Percentiles rank a stretch among this genome's conserved stretches.
Conservation (phyloP, 192 early-diverging fungal species). For the Linnemannia exigua region DNA sequence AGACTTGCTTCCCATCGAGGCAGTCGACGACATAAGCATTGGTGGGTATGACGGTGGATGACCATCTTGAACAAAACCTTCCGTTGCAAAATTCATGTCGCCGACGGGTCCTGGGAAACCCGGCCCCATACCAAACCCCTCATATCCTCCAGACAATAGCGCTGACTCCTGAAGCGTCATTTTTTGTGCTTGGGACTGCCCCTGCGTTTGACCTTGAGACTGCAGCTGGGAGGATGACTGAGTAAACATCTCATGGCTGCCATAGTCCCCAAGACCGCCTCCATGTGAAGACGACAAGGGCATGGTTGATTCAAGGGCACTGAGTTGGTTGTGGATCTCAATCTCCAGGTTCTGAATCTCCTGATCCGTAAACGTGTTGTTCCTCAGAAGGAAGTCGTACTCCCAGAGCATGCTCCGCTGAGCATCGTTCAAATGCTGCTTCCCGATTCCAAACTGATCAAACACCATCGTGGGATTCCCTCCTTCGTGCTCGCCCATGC, state of each 20-base stretch:
- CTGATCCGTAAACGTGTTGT: neutral
- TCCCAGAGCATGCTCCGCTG: constrained; percentile 24
- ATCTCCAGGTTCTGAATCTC: constrained; percentile 5
- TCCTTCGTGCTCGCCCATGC: neutral
- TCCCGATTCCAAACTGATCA: neutral
- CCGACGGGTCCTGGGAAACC: neutral
- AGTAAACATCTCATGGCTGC: neutral
- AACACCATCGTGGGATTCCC: neutral
- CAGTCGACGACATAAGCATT: neutral
- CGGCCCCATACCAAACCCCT: neutral
- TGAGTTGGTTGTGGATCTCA: constrained; percentile 27
- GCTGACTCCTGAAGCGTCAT: constrained; percentile 6
- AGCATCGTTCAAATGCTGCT: constrained; percentile 31
- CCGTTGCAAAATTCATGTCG: neutral
- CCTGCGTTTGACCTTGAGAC: neutral
- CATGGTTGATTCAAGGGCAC: neutral
- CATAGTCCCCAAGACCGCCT: neutral
- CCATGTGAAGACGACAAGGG: neutral
- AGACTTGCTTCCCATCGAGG: neutral
- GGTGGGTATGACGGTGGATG: neutral
- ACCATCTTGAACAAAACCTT: neutral
- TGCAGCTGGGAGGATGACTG: neutral
- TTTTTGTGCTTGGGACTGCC: neutral
- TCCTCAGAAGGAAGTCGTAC: constrained; percentile 3
- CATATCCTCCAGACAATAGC: constrained; percentile 23